Base-by-base conservation (phyloP, 805 yeast genomes). In the Hemisphaericaspora nanyangensis region DNA sequence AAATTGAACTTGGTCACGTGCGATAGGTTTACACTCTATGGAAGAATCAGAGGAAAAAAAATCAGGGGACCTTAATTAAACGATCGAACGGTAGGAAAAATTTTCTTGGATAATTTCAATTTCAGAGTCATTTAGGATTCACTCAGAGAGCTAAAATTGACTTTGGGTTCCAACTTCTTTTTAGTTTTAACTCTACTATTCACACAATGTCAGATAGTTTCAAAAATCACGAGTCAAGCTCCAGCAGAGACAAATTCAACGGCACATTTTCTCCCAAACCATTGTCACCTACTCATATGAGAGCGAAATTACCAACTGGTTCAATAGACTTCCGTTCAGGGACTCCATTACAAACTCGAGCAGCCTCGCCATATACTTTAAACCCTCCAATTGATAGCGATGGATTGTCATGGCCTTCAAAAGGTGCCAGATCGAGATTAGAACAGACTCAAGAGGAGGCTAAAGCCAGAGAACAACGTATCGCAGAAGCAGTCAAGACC, bases 321-420 rank as follows among this genome's bases (percentile, higher is more conserved):
- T 54, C 49, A 13, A 28, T 39, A 28, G 37, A 42, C 8, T 45
- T 45, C 13, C 26, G 26, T 22, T 43, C 39, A 30, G 58, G 54
- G 35, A 77, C 89, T 0, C 90, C 90, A 12, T 65, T 83, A 41
- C 82, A 76, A 49, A 81, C 88, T 3, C 71, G 89, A 52, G 86
- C 88, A 1, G 89, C 90, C 0, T 79, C 89, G 4, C 95, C 95
- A 16, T 84, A 81, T 57, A 85, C 95, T 2, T 60, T 84, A 38
- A 81, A 79, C 47, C 90, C 96, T 0, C 93, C 96, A 15, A 82
- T 89, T 25, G 96, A 88, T 54, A 79, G 75, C 31, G 96, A 87
- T 61, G 96, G 96, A 0, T 74, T 91, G 34, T 87, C 96, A 31
- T 91, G 96, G 96, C 98, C 97, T 13, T 80, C 90, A 13, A 52